Percentiles rank a stretch among this genome's conserved stretches.
phyloP scores from a whole-genome alignment of 352 stramenopile species.

The Thalassiosira hispida region DNA sequence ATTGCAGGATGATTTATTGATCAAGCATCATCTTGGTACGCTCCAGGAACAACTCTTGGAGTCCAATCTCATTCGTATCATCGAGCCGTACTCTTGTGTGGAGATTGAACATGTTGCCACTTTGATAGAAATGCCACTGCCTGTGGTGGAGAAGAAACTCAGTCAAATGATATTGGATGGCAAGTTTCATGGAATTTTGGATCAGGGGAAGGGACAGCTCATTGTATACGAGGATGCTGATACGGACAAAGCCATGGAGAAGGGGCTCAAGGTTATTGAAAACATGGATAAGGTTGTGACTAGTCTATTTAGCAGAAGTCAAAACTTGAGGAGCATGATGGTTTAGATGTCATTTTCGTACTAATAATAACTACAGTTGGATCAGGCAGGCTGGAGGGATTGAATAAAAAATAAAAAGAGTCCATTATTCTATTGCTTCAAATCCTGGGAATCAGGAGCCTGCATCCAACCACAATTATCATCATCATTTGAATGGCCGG shows the following conservation, averaged over 20 bases:
- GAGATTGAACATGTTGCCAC: constrained; percentile 96
- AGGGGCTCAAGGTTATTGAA: constrained; percentile 93
- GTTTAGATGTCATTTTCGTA: constrained; percentile 40
- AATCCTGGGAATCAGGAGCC: too few species aligned
- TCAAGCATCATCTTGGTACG: constrained; percentile 93
- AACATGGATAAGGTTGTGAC: constrained; percentile 97
- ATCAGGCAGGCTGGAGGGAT: too few species aligned
- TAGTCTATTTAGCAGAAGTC: constrained; percentile 89
- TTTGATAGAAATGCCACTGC: constrained; percentile 95
- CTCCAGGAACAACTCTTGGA: constrained; percentile 98
- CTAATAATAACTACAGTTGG: too few species aligned
- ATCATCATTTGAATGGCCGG: too few species aligned
- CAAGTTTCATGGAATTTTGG: constrained; percentile 98
- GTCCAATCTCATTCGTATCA: constrained; percentile 99
- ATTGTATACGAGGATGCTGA: constrained; percentile 95
- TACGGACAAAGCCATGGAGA: constrained; percentile 92
- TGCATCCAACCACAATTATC: too few species aligned
- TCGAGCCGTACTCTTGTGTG: constrained; percentile 96
- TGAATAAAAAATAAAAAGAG: too few species aligned
- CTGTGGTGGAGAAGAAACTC: constrained; percentile 90
- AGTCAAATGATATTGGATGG: constrained; percentile 99
- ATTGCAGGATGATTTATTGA: constrained; percentile 86
- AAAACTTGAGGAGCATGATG: constrained; percentile 73
- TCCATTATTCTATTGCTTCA: too few species aligned
- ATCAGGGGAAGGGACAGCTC: constrained; percentile 99